Base-by-base conservation (phyloP, 768 basidiomycete genomes). In the Serpula lacrymans region DNA sequence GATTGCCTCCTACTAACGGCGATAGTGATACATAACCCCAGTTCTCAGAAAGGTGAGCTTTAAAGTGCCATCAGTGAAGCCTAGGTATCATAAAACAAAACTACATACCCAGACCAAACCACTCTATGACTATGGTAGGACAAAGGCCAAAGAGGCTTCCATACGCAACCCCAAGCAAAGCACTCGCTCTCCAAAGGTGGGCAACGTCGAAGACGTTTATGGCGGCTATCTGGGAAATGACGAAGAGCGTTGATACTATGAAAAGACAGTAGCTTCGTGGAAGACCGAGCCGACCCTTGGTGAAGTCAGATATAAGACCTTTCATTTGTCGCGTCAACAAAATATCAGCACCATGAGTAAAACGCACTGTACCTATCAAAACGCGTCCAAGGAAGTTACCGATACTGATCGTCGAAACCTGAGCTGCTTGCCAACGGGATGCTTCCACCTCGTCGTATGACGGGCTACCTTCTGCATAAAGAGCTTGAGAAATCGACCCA, bases 331-430 rank as follows among this genome's bases (percentile, higher is more conserved):
- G 10, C 27, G 1, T 31, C 22, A 14, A 20, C 35, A 25, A 33
- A 22, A 23, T 18, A 22, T n/a, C 10, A 27, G 16, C 10, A 21
- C 28, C 11, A 37, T n/a, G 8, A 6, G 17, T n/a, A 28, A 21
- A 23, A 28, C 10, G 8, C 7, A 6, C 52, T 55, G 41, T 32
- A 88, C 88, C 90, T 13, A 91, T 82, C 20, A 80, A 43, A 33
- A 94, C 75, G 28, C 93, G 78, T 1, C 91, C 91, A 2, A 71
- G 50, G 42, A 82, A 95, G 56, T 90, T 96, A 63, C 80, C 83
- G 18, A 94, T 42, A 52, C 87, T 90, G 48, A 94, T 72, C 4
- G 77, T 70, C 0, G 90, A 89, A 1, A 96, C 93, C 53, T 96
- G 91, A 3, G 77, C 69, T 0, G 88, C 80, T 65, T 96, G 93